These are phyloP conservation scores for Orbilia blumenaviensis DNA, from an alignment of 2,329 filamentous ascomycete species.

Conservation along the genomic window DNA sequence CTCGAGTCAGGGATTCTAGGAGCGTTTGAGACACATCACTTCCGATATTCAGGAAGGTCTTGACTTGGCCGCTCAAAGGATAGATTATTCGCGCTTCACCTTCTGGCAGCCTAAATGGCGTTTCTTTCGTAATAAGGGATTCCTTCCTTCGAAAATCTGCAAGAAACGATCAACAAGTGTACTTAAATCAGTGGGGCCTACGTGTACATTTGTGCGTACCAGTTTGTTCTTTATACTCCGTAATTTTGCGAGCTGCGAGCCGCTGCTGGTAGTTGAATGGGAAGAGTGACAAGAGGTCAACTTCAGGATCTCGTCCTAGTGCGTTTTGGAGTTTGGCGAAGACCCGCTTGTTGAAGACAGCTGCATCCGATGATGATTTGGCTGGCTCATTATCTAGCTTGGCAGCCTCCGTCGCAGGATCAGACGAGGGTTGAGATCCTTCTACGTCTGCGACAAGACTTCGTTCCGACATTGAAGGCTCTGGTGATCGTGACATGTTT, in stretches of 20 bases:
- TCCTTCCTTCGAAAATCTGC: conserved; percentile 20
- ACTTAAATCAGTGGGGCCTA: not conserved
- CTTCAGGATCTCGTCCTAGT: conserved; percentile 22
- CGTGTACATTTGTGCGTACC: conserved; percentile 12
- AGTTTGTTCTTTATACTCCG: conserved; percentile 16
- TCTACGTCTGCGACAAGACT: not conserved
- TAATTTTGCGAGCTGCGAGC: conserved; percentile 25
- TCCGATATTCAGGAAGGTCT: not conserved
- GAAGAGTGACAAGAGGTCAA: conserved; percentile 30
- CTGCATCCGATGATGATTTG: conserved; percentile 10
- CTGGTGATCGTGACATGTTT: not conserved
- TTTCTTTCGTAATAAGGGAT: conserved; percentile 3
- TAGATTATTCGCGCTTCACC: conserved; percentile 11
- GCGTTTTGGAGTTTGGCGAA: conserved; percentile 10
- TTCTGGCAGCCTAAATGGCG: conserved; percentile 10
- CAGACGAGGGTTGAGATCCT: not conserved
- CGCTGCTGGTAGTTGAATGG: conserved; percentile 23
- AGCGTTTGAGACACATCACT: not conserved
- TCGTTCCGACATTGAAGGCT: not conserved
- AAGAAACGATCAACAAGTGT: conserved; percentile 10
- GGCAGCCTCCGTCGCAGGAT: not conserved
- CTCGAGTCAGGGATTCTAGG: conserved; percentile 1
- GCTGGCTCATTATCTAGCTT: conserved; percentile 15
- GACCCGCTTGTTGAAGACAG: conserved; percentile 20
- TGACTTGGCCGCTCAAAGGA: conserved; percentile 18